Evolutionary conservation across 1,139 yeast genomes (phyloP).

Genomic region (Candida smagusa): DNA sequence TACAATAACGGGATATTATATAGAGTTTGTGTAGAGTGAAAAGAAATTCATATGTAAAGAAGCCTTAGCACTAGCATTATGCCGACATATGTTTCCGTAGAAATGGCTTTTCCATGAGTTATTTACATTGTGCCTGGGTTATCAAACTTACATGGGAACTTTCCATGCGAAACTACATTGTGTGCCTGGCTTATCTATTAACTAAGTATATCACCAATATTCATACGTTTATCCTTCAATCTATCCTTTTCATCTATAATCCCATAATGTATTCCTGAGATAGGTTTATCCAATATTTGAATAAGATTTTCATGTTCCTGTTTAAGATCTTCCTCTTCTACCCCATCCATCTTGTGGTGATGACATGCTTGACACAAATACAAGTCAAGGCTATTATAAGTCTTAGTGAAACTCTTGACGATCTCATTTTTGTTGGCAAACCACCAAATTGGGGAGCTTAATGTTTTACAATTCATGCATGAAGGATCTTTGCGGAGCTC

Average conservation of each 20-base stretch:
- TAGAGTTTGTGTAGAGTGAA: too few species aligned
- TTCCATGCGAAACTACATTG: too few species aligned
- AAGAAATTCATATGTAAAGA: neutral
- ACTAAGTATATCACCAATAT: constrained; percentile 2
- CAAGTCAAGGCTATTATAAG: constrained; percentile 6
- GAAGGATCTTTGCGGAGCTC: constrained; percentile 6
- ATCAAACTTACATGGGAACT: too few species aligned
- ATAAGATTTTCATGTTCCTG: constrained; percentile 10
- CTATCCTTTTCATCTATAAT: constrained; percentile 27
- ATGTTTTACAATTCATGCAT: constrained; percentile 25
- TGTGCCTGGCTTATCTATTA: neutral
- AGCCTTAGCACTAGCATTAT: neutral
- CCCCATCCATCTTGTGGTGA: constrained; percentile 15
- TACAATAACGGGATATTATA: neutral
- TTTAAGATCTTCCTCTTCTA: constrained; percentile 5
- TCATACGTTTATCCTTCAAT: constrained; percentile 12
- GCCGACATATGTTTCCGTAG: neutral
- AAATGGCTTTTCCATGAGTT: neutral
- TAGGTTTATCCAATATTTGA: constrained; percentile 27
- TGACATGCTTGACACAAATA: constrained; percentile 34
- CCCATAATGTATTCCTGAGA: constrained; percentile 35
- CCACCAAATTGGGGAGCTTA: constrained; percentile 44
- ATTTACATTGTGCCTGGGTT: too few species aligned
- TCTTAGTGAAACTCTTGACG: constrained; percentile 4
- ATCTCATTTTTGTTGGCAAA: constrained; percentile 7